These are phyloP conservation scores for Halteria grandinella DNA, from an alignment of 73 alveolate species.

Conservation along the genomic window DNA sequence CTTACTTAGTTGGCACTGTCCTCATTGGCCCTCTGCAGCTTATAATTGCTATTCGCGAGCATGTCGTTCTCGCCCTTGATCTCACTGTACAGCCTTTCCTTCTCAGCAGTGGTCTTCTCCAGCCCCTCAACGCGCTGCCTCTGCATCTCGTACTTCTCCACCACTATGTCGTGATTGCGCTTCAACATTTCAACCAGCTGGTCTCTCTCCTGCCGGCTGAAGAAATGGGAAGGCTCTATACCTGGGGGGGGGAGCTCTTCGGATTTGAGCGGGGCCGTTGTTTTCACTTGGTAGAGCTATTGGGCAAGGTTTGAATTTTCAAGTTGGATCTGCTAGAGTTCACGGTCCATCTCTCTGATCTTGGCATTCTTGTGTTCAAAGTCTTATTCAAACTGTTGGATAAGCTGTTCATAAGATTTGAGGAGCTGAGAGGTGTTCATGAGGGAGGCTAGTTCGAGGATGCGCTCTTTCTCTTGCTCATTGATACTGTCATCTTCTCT, in stretches of 20 bases:
- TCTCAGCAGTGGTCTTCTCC: conserved; percentile 53
- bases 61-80: conserved; percentile 50
- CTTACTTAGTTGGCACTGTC: conserved; percentile 27
- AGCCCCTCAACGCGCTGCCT: conserved; percentile 51
- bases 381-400: conserved; percentile 45
- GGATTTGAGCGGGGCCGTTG: not conserved
- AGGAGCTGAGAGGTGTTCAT: conserved; percentile 48
- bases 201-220: conserved; percentile 35
- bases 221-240: not conserved
- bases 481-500: not conserved
- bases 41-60: conserved; percentile 28
- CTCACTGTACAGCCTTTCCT: conserved; percentile 65
- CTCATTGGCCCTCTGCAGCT: conserved; percentile 31
- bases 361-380: conserved; percentile 21
- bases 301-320: conserved; percentile 47
- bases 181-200: conserved; percentile 51
- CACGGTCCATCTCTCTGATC: conserved; percentile 52
- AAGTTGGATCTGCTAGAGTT: conserved; percentile 30
- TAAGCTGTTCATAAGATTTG: conserved; percentile 60
- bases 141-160: conserved; percentile 53
- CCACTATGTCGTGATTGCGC: conserved; percentile 58
- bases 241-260: not conserved
- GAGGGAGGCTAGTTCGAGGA: conserved; percentile 34
- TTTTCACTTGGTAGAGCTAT: conserved; percentile 24
- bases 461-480: conserved; percentile 33